These are phyloP conservation scores for Hypoxylon subgilvum DNA, from an alignment of 495 filamentous ascomycete species.

Conservation along the genomic window DNA sequence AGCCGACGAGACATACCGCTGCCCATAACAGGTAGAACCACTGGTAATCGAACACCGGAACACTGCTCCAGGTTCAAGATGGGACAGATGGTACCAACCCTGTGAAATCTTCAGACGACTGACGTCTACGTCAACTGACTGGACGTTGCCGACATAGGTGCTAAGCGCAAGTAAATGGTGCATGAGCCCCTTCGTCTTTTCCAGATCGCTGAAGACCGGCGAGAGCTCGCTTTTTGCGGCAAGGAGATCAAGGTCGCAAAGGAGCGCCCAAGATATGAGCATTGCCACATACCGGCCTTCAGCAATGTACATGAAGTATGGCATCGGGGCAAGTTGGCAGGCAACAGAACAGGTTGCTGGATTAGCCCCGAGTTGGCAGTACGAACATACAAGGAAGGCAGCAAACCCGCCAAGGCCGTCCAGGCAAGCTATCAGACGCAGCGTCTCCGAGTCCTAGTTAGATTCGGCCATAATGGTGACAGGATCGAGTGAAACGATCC, in stretches of 20 bases:
- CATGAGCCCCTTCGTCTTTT: constrained; percentile 51
- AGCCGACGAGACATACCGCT: constrained; percentile 59
- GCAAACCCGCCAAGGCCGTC: constrained; percentile 56
- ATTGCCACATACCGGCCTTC: constrained; percentile 54
- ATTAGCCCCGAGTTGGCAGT: constrained; percentile 50
- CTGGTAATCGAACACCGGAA: constrained; percentile 56
- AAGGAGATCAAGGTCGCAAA: constrained; percentile 57
- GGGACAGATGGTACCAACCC: constrained; percentile 55
- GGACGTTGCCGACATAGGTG: constrained; percentile 55
- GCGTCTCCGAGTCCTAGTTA: constrained; percentile 22
- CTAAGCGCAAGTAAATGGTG: constrained; percentile 52
- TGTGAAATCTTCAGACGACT: constrained; percentile 44
- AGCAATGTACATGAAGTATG: constrained; percentile 54
- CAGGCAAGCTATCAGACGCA: constrained; percentile 52
- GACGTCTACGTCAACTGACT: constrained; percentile 45
- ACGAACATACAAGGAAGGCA: constrained; percentile 56
- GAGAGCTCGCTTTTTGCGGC: constrained; percentile 50
- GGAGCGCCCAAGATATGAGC: constrained; percentile 55
- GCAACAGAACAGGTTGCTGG: constrained; percentile 43
- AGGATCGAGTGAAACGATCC: constrained; percentile 10
- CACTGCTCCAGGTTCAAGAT: constrained; percentile 58
- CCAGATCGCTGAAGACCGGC: constrained; percentile 40
- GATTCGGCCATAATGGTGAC: neutral
- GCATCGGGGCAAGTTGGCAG: constrained; percentile 41
- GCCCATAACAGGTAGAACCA: constrained; percentile 59